Base-by-base conservation (phyloP, 2,329 filamentous ascomycete species). In the Teratosphaeria gauchensis region DNA sequence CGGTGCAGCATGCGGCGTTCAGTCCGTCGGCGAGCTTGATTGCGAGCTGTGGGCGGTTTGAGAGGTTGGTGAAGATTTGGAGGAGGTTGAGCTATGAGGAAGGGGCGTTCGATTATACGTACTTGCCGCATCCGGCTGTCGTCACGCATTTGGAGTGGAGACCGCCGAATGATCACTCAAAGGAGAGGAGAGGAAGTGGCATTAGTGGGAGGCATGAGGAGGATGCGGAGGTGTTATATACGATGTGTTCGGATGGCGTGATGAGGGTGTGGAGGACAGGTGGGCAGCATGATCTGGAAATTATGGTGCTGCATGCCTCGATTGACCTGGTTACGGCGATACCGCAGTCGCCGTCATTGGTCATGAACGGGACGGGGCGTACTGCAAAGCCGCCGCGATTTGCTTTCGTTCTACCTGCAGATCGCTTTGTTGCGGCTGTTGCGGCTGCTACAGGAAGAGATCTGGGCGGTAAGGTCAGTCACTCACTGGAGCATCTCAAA, bases 1-100 rank as follows among this genome's bases (percentile, higher is more conserved):
- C 86, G 0, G 84, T 84, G 42, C 88, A 88, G 68, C 83, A 87
- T 59, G 91, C 91, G 2, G 78, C 81, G 8, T 85, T 96, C 65
- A 96, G 92, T 1, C 90, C 90, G 63, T 92, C 96, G 72, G 92
- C 90, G 12, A 86, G 86, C 21, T 85, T 95, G 61, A 90, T 97
- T 56, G 92, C 91, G 19, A 92, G 89, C 1, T 83, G 88, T 12
- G 88, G 90, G 51, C 78, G 80, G 55, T 84, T 89, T 69, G 94
- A 97, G 72, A 82, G 87, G 56, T 77, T 97, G 21, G 85, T 95
- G 64, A 97, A 99, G 75, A 83, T 97, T 66, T 99, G 95, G 94
- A 84, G 91, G 63, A 83, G 92, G 56, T 77, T 95, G 28, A 88
- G 88, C 8, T 96, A 92, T 70, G 90, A 90, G 59, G 88, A 95